These are phyloP conservation scores for Gentiana dahurica DNA, from an alignment of 257 asterid species.

Conservation along the genomic window DNA sequence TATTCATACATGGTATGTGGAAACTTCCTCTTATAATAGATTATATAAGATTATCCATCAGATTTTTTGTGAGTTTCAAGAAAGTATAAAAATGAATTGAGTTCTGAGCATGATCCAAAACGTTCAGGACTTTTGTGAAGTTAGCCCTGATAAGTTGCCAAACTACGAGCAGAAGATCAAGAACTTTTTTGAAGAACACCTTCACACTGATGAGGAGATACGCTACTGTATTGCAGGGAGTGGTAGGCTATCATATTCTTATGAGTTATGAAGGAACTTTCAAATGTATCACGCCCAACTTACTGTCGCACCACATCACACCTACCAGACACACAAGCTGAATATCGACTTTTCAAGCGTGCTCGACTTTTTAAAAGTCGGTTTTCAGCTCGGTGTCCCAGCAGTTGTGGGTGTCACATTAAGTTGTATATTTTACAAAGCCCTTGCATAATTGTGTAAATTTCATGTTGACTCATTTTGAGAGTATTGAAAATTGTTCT, in stretches of 20 bases:
- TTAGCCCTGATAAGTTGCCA: slow-evolving; percentile 81
- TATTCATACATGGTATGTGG: slow-evolving; percentile 65
- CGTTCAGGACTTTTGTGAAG: slow-evolving; percentile 73
- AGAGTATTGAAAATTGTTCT: background rate
- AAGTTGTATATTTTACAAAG: background rate
- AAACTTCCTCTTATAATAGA: background rate
- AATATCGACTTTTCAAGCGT: no score
- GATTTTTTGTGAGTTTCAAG: background rate
- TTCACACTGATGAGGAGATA: slow-evolving; percentile 95
- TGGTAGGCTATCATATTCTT: slow-evolving; percentile 31
- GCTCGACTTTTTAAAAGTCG: no score
- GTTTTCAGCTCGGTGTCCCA: no score
- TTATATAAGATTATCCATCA: background rate
- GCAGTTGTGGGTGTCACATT: no score
- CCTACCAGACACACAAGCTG: no score
- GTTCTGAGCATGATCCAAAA: background rate
- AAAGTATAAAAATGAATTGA: background rate
- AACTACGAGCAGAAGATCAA: slow-evolving; percentile 83
- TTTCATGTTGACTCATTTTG: background rate
- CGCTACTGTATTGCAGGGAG: slow-evolving; percentile 92
- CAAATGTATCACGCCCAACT: no score
- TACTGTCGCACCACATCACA: background rate
- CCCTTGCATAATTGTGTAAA: background rate
- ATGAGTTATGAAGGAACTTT: no score
- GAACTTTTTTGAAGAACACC: slow-evolving; percentile 77